Base-by-base conservation (phyloP, 495 filamentous ascomycete genomes). In the Wilcoxina mikolae region DNA sequence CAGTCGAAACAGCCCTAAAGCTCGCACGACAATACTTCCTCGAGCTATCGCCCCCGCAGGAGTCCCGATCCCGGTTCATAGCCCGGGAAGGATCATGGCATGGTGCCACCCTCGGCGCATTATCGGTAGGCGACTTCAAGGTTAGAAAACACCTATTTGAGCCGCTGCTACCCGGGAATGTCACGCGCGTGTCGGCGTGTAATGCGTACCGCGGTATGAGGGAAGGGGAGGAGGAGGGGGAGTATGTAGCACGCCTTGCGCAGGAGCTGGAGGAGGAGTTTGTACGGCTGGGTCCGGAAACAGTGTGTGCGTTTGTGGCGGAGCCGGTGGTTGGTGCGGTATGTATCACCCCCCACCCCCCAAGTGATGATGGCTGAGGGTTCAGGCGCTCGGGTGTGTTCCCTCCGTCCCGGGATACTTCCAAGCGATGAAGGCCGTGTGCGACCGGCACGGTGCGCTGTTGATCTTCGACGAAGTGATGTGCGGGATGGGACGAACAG, bases 391-490 rank as follows among this genome's bases (percentile, higher is more conserved):
- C 20, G 83, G 80, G 0, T 84, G 79, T 61, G 76, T 82, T 9
- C 74, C 82, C 11, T 70, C 79, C 9, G 74, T 82, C 2, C 68
- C 71, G 0, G 82, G 80, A 0, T 89, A 87, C 56, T 74, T 85
- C 53, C 65, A 68, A 31, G 78, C 78, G 28, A 76, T 86, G 69
- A 74, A 74, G 61, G 65, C 67, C 3, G 61, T 89, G 2, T 86
- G 83, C 62, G 68, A 77, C 29, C 74, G 75, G 53, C 70, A 85
- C 58, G 83, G 79, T 28, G 79, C 78, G 0, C 73, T 87, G 1
- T 69, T 85, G 24, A 80, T 87, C 47, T 67, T 84, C 4, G 85
- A 88, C 54, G 85, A 90, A 56, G 76, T 87, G 29, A 88, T 88
- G 83, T 78, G 81, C 60, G 84, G 83, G 0, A 85, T 84, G 76